phyloP scores from a whole-genome alignment of 1,284 basidiomycete species.

The Ustilago crameri region DNA sequence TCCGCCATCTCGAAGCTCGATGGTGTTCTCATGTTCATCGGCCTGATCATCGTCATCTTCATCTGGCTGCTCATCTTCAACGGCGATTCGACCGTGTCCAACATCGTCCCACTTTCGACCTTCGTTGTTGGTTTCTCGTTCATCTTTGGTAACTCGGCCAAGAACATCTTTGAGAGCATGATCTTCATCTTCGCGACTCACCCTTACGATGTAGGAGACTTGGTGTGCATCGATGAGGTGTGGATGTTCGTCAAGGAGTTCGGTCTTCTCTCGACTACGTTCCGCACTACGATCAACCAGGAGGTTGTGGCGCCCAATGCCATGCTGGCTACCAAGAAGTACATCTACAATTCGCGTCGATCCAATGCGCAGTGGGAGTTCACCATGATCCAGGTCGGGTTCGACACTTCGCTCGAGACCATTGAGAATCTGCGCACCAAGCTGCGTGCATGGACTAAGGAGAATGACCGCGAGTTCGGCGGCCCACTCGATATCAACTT shows the following conservation, averaged over 20 bases:
- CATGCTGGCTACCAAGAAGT: constrained; percentile 77
- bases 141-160: constrained; percentile 81
- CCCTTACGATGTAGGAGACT: constrained; percentile 67
- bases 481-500: constrained; percentile 66
- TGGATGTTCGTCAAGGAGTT: constrained; percentile 71
- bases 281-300: constrained; percentile 80
- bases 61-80: constrained; percentile 83
- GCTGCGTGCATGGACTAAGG: constrained; percentile 75
- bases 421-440: constrained; percentile 77
- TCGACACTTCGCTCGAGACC: constrained; percentile 67
- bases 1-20: constrained; percentile 63
- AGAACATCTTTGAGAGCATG: constrained; percentile 77
- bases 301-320: constrained; percentile 83
- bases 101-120: constrained; percentile 82
- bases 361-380: constrained; percentile 77
- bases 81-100: constrained; percentile 76
- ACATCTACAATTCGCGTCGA: constrained; percentile 74
- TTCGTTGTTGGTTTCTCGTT: constrained; percentile 72
- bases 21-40: constrained; percentile 73
- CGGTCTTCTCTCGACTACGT: constrained; percentile 82
- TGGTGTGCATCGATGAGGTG: constrained; percentile 66
- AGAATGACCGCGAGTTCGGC: constrained; percentile 74
- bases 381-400: constrained; percentile 70
- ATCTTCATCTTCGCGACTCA: constrained; percentile 78
- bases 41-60: constrained; percentile 76